phyloP scores from a whole-genome alignment of 176 grass and related monocot species.

The Oryza meridionalis region DNA sequence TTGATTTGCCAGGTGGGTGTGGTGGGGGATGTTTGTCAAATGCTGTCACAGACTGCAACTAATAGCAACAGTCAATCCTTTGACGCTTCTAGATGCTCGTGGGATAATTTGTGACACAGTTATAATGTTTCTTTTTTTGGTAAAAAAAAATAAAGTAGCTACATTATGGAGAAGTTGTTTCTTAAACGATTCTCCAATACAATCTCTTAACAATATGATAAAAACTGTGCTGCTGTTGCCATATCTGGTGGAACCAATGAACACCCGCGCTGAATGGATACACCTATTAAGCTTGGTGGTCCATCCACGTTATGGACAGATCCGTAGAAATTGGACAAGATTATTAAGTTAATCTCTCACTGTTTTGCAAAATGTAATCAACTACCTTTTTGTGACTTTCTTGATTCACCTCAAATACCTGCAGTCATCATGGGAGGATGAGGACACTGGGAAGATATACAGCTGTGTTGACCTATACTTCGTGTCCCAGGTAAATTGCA shows the following conservation, averaged over 20 bases:
- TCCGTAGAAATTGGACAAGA: conserved; percentile 21
- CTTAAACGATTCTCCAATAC: neutral
- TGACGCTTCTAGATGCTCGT: neutral
- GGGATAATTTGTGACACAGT: neutral
- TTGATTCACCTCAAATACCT: conserved; percentile 34
- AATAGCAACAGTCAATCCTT: conserved; percentile 4
- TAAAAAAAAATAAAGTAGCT: neutral
- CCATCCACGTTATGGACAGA: neutral
- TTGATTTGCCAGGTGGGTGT: neutral
- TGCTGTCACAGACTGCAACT: neutral
- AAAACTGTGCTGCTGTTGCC: conserved; percentile 4
- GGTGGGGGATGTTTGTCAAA: conserved; percentile 1
- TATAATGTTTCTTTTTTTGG: neutral
- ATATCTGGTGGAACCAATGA: conserved; percentile 15
- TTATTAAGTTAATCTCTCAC: conserved; percentile 6
- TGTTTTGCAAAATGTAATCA: conserved; percentile 23
- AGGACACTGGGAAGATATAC: conserved; percentile 86
- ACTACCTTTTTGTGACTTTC: conserved; percentile 4
- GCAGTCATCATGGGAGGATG: conserved; percentile 96
- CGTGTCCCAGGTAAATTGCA: conserved; percentile 68
- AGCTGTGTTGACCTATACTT: conserved; percentile 97
- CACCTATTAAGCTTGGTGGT: neutral
- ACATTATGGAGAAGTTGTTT: conserved; percentile 8
- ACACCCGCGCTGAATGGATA: neutral
- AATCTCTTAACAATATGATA: conserved; percentile 5